Conservation (phyloP, 495 filamentous ascomycete species). For the Neurospora cerealis region DNA sequence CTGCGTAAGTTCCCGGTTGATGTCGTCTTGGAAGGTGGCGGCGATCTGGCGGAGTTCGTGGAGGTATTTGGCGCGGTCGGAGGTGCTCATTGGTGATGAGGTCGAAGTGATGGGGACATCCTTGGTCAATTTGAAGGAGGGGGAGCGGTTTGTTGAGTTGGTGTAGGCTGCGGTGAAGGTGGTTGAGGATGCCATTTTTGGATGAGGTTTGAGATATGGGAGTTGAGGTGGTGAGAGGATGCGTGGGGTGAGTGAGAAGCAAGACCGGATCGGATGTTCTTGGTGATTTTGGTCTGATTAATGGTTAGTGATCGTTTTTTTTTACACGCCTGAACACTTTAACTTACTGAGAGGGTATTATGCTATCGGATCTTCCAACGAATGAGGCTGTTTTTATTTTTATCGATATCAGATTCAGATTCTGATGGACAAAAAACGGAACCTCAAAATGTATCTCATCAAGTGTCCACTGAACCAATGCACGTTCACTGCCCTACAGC, state of each 20-base stretch:
- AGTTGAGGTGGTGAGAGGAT: background rate
- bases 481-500: background rate
- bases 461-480: background rate
- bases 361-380: background rate
- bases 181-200: constrained; percentile 7
- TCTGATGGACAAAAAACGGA: background rate
- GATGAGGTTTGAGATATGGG: background rate
- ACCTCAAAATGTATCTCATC: background rate
- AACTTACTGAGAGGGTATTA: background rate
- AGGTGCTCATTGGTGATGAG: constrained; percentile 10
- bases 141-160: constrained; percentile 41
- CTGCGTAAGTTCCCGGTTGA: constrained; percentile 76
- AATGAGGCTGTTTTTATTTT: background rate
- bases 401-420: background rate
- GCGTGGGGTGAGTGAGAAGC: background rate
- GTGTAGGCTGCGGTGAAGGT: constrained; percentile 44
- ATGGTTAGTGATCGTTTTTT: background rate
- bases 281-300: background rate
- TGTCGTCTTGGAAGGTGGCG: constrained; percentile 51
- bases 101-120: constrained; percentile 21
- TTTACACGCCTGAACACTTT: background rate
- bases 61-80: constrained; percentile 52
- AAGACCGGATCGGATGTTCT: background rate
- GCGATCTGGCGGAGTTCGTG: constrained; percentile 51
- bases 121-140: constrained; percentile 33